Evolutionary conservation across 352 stramenopile species (phyloP).

Genomic region (Globisporangium spiculum): DNA sequence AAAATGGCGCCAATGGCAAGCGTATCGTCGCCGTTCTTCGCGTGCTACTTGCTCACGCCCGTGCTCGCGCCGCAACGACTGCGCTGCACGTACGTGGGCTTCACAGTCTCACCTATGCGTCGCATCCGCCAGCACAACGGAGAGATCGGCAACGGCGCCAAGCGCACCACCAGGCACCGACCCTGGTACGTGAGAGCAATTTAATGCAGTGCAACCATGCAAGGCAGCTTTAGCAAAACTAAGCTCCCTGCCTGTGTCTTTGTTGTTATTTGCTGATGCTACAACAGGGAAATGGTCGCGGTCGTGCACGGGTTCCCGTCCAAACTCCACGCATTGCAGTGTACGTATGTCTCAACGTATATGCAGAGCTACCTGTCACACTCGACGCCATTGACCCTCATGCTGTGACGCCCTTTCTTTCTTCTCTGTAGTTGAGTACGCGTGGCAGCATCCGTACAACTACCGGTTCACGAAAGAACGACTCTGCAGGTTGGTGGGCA

Average conservation of each 20-base stretch:
- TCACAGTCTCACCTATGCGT: constrained; percentile 52
- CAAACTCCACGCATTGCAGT: constrained; percentile 75
- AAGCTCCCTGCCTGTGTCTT: background rate
- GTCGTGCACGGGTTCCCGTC: constrained; percentile 74
- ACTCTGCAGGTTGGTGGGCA: constrained; percentile 30
- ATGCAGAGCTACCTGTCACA: background rate
- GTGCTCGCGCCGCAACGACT: constrained; percentile 42
- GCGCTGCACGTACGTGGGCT: constrained; percentile 67
- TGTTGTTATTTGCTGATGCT: background rate
- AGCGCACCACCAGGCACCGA: constrained; percentile 47
- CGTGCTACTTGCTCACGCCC: constrained; percentile 76
- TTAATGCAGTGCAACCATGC: background rate
- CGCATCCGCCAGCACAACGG: constrained; percentile 77
- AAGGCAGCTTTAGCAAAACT: background rate
- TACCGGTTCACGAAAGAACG: constrained; percentile 51
- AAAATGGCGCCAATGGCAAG: background rate
- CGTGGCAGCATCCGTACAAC: constrained; percentile 69
- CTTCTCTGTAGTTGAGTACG: constrained; percentile 54
- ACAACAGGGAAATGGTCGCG: constrained; percentile 65
- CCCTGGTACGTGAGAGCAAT: constrained; percentile 38
- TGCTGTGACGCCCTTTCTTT: background rate
- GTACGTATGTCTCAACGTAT: constrained; percentile 28
- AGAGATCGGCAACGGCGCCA: constrained; percentile 63
- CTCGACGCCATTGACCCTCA: background rate
- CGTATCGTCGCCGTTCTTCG: constrained; percentile 33